A percentile compares a stretch with the other conserved stretches of the same genome.
Evolutionary conservation across 78 protist species (phyloP).

Genomic region (Trichosphaerium sp.): DNA sequence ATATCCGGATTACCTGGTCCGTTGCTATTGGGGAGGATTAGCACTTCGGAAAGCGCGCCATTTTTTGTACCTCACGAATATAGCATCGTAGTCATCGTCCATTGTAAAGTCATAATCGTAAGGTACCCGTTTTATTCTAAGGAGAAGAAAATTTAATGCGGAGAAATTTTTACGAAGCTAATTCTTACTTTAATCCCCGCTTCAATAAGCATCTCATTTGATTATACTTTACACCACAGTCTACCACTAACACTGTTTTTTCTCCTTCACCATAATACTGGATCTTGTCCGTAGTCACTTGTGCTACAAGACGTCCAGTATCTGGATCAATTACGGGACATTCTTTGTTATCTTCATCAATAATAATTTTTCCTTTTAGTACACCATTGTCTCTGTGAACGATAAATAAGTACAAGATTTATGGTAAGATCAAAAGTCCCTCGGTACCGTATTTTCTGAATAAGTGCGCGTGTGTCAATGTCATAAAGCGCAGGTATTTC

Average conservation of each 20-base stretch:
- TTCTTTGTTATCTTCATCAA: neutral
- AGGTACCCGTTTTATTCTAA: too few relatives aligned
- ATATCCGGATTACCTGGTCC: constrained; percentile 52
- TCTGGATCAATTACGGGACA: neutral
- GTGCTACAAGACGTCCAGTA: neutral
- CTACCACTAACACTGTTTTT: constrained; percentile 30
- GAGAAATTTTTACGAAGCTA: too few relatives aligned
- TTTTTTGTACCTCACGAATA: neutral
- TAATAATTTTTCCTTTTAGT: neutral
- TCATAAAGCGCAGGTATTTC: constrained; percentile 43
- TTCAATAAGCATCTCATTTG: constrained; percentile 43
- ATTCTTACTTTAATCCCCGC: too few relatives aligned
- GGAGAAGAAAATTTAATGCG: too few relatives aligned
- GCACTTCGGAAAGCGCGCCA: too few relatives aligned
- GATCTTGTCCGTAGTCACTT: neutral
- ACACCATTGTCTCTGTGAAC: neutral
- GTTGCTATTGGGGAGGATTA: constrained; percentile 52
- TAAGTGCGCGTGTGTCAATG: constrained; percentile 59
- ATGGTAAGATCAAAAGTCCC: neutral
- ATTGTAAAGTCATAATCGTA: constrained; percentile 43
- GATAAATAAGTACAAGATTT: neutral
- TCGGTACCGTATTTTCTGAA: constrained; percentile 26
- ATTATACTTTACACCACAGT: constrained; percentile 60
- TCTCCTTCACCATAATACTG: constrained; percentile 7
- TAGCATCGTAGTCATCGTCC: neutral